Evolutionary conservation across 2,329 filamentous ascomycete genomes (phyloP).

Genomic region (Pezicula neosporulosa): DNA sequence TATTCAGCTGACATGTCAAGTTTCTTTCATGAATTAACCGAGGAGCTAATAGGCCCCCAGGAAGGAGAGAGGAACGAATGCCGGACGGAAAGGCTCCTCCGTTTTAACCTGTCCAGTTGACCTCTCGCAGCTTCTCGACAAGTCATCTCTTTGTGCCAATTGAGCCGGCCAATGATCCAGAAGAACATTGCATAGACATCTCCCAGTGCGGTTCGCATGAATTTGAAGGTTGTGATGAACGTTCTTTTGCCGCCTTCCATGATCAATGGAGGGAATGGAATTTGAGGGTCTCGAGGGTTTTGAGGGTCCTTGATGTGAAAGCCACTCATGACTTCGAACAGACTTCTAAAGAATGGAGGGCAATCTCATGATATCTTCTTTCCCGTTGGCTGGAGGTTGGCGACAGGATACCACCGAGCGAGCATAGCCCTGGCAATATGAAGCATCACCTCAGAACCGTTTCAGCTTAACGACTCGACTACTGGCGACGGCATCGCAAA

Average conservation of each 20-base stretch:
- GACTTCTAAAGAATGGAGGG: too few relatives aligned
- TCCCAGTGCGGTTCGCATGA: not conserved
- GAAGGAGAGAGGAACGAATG: not conserved
- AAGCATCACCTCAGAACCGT: constrained; percentile 13
- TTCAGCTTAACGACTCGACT: constrained; percentile 16
- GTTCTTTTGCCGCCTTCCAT: not conserved
- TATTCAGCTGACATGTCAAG: not conserved
- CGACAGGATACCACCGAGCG: not conserved
- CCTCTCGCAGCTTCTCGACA: not conserved
- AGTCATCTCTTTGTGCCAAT: not conserved
- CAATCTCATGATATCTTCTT: not conserved
- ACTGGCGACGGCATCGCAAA: not conserved
- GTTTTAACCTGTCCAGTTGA: not conserved
- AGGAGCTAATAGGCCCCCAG: not conserved
- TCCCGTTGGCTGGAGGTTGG: not conserved
- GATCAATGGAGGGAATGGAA: too few relatives aligned
- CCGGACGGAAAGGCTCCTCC: not conserved
- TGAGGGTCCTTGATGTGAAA: too few relatives aligned
- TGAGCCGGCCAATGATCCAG: not conserved
- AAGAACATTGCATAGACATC: not conserved
- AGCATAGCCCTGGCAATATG: not conserved
- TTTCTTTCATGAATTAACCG: not conserved
- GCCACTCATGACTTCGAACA: too few relatives aligned
- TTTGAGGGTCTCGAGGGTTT: too few relatives aligned
- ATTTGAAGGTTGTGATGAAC: constrained; percentile 1